Percentiles rank a stretch among this genome's conserved stretches.
Evolutionary conservation across 805 yeast genomes (phyloP).

Genomic region (Candida montana): DNA sequence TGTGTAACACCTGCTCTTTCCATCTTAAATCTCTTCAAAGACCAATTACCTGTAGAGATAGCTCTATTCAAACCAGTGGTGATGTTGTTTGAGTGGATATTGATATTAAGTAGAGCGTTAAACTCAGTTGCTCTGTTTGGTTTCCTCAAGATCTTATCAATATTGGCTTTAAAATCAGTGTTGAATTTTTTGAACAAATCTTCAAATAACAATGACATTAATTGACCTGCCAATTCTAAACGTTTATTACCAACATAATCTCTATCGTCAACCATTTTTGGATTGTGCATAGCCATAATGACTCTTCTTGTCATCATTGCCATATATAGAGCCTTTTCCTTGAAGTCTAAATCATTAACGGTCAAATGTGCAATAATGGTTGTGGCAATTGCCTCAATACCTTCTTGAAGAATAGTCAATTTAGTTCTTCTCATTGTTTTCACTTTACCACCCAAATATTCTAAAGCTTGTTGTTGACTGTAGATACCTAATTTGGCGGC

Average conservation of each 20-base stretch:
- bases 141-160: slow-evolving; percentile 88
- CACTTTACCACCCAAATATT: slow-evolving; percentile 85
- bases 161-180: slow-evolving; percentile 87
- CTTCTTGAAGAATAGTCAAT: slow-evolving; percentile 80
- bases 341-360: slow-evolving; percentile 76
- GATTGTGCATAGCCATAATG: slow-evolving; percentile 90
- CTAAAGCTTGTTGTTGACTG: slow-evolving; percentile 92
- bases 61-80: slow-evolving; percentile 95
- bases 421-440: slow-evolving; percentile 91
- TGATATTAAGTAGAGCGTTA: slow-evolving; percentile 85
- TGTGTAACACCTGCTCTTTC: slow-evolving; percentile 99
- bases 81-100: slow-evolving; percentile 87
- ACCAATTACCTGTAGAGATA: slow-evolving; percentile 98
- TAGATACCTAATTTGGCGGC: slow-evolving; percentile 78
- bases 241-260: slow-evolving; percentile 98
- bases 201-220: slow-evolving; percentile 91
- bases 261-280: slow-evolving; percentile 95
- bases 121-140: slow-evolving; percentile 94
- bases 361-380: slow-evolving; percentile 94
- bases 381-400: slow-evolving; percentile 93
- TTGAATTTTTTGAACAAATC: slow-evolving; percentile 96
- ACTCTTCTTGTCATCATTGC: slow-evolving; percentile 97
- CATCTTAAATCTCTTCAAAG: slow-evolving; percentile 97
- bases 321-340: slow-evolving; percentile 90
- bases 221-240: slow-evolving; percentile 93